Conservation (phyloP, 106 monocot species). For the Apostasia shenzhenica region DNA sequence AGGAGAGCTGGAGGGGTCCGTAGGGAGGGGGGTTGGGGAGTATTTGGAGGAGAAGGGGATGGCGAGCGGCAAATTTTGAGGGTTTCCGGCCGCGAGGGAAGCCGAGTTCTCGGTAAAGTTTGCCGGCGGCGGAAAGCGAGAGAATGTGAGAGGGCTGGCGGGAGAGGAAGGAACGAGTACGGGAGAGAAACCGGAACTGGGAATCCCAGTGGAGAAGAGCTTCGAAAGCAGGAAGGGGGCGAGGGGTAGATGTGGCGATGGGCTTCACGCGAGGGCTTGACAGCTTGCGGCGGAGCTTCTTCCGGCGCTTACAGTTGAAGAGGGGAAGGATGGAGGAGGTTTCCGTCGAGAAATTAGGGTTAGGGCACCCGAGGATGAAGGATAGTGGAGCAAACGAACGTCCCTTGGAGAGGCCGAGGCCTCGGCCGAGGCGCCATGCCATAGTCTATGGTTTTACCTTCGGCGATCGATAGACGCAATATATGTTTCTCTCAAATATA, state of each 20-base stretch:
- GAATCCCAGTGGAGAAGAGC: conserved; percentile 47
- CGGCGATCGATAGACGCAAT: not conserved
- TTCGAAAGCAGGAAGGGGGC: conserved; percentile 36
- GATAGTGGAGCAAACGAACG: not conserved
- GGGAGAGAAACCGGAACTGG: conserved; percentile 68
- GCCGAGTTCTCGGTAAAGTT: conserved; percentile 64
- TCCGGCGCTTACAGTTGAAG: conserved; percentile 47
- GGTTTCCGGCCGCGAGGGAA: conserved; percentile 70
- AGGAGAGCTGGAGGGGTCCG: conserved; percentile 26
- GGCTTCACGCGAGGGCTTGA: conserved; percentile 51
- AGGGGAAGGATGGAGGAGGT: conserved; percentile 35
- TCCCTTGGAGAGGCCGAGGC: not conserved
- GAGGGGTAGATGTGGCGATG: conserved; percentile 39
- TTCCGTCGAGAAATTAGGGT: not conserved
- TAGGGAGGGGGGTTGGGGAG: conserved; percentile 24
- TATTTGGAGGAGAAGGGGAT: conserved; percentile 52
- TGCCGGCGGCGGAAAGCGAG: conserved; percentile 52
- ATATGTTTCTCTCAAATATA: too few species aligned
- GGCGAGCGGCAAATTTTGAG: conserved; percentile 29
- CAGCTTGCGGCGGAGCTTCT: conserved; percentile 69
- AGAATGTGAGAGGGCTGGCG: conserved; percentile 32
- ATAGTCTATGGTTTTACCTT: conserved; percentile 4
- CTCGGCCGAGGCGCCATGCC: conserved; percentile 21
- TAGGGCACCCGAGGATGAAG: not conserved
- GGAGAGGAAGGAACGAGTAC: conserved; percentile 62